Evolutionary conservation across 345 rosid species (phyloP), one percentile per base, ranked within the genome.

Genomic region (Linum trigynum): DNA sequence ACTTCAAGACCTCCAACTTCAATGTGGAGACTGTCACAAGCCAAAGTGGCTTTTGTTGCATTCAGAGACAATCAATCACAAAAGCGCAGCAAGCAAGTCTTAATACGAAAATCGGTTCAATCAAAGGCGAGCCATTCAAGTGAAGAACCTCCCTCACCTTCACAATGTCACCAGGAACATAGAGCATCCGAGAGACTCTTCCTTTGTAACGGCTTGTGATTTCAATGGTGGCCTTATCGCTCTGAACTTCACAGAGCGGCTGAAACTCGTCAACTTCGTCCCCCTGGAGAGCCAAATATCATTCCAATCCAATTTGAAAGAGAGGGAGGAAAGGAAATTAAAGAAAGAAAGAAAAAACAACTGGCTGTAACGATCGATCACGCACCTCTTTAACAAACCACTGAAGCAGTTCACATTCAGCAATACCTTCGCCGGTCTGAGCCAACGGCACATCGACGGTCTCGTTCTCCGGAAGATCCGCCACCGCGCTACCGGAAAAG

Each of bases 401-500:
- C 68, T 84, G 84, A 57, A 92, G 85, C 59, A 92, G 88, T 72
- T 92, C 98, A 65, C 97, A 92, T 71, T 92, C 97, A 16, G 98
- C 97, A 73, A 92, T 92, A 58, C 98, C 97, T 80, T 92, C 98
- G 50, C 98, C 98, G 38, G 98, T 92, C 78, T 92, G 98, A 16
- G 98, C 98, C 14, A 88, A 75, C 41, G 96, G 97, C 48, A 92
- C 95, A 67, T 89, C 95, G 50, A 89, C 76, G 1, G 78, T 45
- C 53, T 84, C 86, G 45, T 75, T 32, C 65, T 15, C 60, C 2
- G 76, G 67, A 74, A 62, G 61, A 70, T 82, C 80, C 55, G 74
- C 79, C 74, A 67, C 67, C 36, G 94, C 83, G 73, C 77, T 79
- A 73, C 69, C 81, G 9, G 97, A 79, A 69, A 74, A 84, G 69